Evolutionary conservation across 352 stramenopile species (phyloP).

Genomic region (Globisporangium echinulatum): DNA sequence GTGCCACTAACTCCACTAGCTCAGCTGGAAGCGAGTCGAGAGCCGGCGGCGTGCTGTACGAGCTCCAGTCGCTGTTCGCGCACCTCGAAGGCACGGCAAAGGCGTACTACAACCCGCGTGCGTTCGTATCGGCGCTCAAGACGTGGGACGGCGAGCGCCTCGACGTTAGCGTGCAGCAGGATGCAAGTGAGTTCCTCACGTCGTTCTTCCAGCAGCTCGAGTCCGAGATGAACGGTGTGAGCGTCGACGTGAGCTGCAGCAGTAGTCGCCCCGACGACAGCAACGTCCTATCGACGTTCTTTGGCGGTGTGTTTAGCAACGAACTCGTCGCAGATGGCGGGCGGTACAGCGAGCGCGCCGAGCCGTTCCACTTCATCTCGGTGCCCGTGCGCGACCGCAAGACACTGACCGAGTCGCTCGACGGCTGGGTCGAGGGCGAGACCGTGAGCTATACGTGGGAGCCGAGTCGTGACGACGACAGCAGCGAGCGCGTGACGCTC

Average conservation of each 20-base stretch:
- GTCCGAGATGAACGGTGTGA: slow-evolving; percentile 83
- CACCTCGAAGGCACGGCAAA: slow-evolving; percentile 84
- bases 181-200: slow-evolving; percentile 91
- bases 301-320: slow-evolving; percentile 90
- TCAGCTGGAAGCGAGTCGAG: slow-evolving; percentile 1
- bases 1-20: neutral
- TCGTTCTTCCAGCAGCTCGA: slow-evolving; percentile 92
- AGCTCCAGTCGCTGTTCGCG: slow-evolving; percentile 89
- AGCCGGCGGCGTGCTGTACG: slow-evolving; percentile 55
- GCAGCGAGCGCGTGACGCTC: slow-evolving; percentile 70
- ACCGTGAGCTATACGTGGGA: slow-evolving; percentile 90
- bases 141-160: slow-evolving; percentile 86
- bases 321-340: slow-evolving; percentile 86
- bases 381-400: slow-evolving; percentile 85
- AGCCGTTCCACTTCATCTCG: slow-evolving; percentile 90
- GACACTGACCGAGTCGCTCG: slow-evolving; percentile 80
- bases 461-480: slow-evolving; percentile 14
- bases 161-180: slow-evolving; percentile 89
- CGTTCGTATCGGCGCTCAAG: slow-evolving; percentile 78
- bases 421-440: slow-evolving; percentile 86
- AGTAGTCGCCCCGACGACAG: slow-evolving; percentile 28
- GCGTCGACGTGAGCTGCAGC: neutral
- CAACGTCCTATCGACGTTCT: slow-evolving; percentile 80
- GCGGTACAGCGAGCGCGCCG: slow-evolving; percentile 82
- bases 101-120: slow-evolving; percentile 76